A percentile compares a stretch with the other conserved stretches of the same genome.
phyloP scores from a whole-genome alignment of 345 rosid species.

The Cardamine resedifolia region DNA sequence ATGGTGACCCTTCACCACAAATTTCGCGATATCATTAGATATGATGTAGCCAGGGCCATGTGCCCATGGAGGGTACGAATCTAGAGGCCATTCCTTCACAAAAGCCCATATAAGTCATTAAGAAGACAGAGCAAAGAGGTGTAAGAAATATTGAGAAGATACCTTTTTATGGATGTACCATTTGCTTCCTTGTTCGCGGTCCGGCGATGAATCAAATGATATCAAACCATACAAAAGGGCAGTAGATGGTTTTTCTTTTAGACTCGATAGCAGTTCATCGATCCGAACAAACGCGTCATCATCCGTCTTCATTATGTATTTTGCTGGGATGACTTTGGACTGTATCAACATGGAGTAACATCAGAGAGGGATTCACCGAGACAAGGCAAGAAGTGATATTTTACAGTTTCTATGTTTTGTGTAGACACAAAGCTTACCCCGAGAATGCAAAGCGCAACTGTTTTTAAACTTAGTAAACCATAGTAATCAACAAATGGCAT shows the following conservation, averaged over 20 bases:
- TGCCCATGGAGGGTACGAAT: slow-evolving; percentile 95
- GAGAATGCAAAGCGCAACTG: slow-evolving; percentile 75
- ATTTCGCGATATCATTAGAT: slow-evolving; percentile 74
- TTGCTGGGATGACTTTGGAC: slow-evolving; percentile 79
- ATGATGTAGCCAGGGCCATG: slow-evolving; percentile 89
- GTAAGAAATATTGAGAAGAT: neutral
- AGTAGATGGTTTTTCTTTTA: slow-evolving; percentile 55
- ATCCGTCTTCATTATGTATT: slow-evolving; percentile 89
- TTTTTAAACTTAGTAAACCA: slow-evolving; percentile 77
- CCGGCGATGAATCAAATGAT: slow-evolving; percentile 69
- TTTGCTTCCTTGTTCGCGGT: slow-evolving; percentile 76
- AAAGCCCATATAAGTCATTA: neutral
- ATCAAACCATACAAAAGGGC: slow-evolving; percentile 77
- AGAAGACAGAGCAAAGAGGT: slow-evolving; percentile 22
- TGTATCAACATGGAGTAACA: slow-evolving; percentile 42
- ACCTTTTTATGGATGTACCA: slow-evolving; percentile 83
- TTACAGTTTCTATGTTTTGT: slow-evolving; percentile 6
- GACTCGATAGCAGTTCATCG: slow-evolving; percentile 67
- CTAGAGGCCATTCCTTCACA: slow-evolving; percentile 73
- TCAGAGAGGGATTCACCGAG: neutral
- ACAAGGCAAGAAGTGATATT: neutral
- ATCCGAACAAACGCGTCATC: slow-evolving; percentile 92
- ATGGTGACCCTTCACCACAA: slow-evolving; percentile 65
- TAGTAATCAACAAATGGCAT: slow-evolving; percentile 96
- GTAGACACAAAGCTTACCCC: slow-evolving; percentile 56